Evolutionary conservation across 495 filamentous ascomycete genomes (phyloP).

Genomic region (Pseudevernia furfuracea): DNA sequence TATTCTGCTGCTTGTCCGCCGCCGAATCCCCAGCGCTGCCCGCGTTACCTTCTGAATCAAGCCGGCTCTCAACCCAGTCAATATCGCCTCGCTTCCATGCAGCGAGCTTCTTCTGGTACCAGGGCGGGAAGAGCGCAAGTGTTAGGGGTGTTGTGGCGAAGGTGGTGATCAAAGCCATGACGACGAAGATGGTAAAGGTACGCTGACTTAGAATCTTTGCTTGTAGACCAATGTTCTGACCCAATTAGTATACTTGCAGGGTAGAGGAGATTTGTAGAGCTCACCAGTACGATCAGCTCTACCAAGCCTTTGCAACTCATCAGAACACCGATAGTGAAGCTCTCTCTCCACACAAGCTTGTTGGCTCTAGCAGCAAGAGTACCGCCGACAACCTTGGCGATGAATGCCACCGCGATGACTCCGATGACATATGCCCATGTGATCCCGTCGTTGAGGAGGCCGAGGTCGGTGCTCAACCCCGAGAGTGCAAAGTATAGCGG

Average conservation of each 20-base stretch:
- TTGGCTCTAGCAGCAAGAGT: conserved; percentile 68
- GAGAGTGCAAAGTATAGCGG: conserved; percentile 95
- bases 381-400: conserved; percentile 79
- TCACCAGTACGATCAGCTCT: conserved; percentile 88
- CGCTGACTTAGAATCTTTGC: conserved; percentile 77
- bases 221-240: conserved; percentile 86
- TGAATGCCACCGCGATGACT: conserved; percentile 74
- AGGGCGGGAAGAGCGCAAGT: conserved; percentile 68
- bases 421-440: conserved; percentile 91
- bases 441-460: conserved; percentile 70
- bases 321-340: conserved; percentile 79
- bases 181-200: conserved; percentile 98
- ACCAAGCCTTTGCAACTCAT: conserved; percentile 99
- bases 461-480: conserved; percentile 82
- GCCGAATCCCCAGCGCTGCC: conserved; percentile 32
- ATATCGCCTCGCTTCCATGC: conserved; percentile 90
- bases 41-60: conserved; percentile 33
- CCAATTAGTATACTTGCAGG: conserved; percentile 9
- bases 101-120: conserved; percentile 86
- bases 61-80: conserved; percentile 74
- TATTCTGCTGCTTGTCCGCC: conserved; percentile 33
- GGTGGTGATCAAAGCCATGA: conserved; percentile 91
- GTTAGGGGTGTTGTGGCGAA: conserved; percentile 85
- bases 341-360: conserved; percentile 88
- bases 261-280: conserved; percentile 23